These are phyloP conservation scores for Eutrema salsugineum DNA, from an alignment of 441 rosid genomes.

Conservation along the genomic window DNA sequence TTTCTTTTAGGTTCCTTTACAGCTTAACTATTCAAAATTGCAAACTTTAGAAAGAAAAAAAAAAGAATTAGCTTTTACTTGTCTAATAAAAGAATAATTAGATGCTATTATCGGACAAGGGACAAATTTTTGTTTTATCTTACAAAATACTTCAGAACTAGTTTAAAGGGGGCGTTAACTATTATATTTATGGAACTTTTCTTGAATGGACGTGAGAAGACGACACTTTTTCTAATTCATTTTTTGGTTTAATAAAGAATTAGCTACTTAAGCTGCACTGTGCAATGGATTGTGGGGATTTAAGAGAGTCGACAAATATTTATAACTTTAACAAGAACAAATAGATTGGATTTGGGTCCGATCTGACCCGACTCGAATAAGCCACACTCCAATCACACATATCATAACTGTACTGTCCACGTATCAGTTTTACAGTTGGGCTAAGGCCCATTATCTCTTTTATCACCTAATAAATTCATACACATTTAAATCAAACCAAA, in stretches of 20 bases:
- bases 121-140: background rate
- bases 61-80: background rate
- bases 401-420: background rate
- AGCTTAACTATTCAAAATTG: constrained; percentile 3
- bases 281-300: background rate
- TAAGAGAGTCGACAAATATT: background rate
- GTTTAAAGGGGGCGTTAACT: background rate
- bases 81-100: background rate
- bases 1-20: constrained; percentile 21
- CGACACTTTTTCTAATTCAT: background rate
- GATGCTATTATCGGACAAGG: constrained; percentile 4
- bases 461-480: background rate
- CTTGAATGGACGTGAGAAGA: background rate
- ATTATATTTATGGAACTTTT: background rate
- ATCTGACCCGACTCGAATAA: background rate
- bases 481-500: constrained; percentile 1
- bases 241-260: background rate
- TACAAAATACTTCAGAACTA: background rate
- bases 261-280: background rate
- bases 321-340: background rate
- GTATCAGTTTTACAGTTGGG: background rate
- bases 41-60: background rate
- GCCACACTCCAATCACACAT: background rate
- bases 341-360: background rate
- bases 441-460: background rate